Evolutionary conservation across 2,329 filamentous ascomycete species (phyloP).

Genomic region (Keithomyces neogunnii): DNA sequence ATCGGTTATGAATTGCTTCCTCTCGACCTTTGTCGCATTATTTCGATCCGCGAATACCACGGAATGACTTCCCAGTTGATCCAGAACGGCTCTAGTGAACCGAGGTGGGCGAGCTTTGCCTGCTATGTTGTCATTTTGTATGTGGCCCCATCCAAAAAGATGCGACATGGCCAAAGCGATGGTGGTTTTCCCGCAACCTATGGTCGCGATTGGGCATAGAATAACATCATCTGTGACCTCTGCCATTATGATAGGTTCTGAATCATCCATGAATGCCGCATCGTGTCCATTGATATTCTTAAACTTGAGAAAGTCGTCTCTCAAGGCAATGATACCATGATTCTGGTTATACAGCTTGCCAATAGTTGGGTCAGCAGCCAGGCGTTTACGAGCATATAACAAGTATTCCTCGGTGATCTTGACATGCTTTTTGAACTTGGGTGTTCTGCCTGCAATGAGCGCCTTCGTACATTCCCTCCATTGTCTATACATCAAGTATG

Average conservation of each 20-base stretch:
- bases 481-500: constrained; percentile 96
- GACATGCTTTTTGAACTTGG: constrained; percentile 77
- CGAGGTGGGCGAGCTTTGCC: constrained; percentile 67
- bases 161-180: constrained; percentile 72
- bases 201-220: constrained; percentile 83
- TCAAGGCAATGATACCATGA: constrained; percentile 87
- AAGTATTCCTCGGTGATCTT: constrained; percentile 90
- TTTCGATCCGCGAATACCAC: constrained; percentile 90
- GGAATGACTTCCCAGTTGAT: constrained; percentile 52
- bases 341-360: constrained; percentile 71
- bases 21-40: constrained; percentile 82
- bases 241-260: constrained; percentile 33
- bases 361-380: constrained; percentile 60
- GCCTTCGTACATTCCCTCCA: constrained; percentile 97
- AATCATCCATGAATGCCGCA: constrained; percentile 67
- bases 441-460: constrained; percentile 65
- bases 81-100: constrained; percentile 65
- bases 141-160: constrained; percentile 83
- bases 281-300: constrained; percentile 83
- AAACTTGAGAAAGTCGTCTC: constrained; percentile 77
- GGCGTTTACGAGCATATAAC: constrained; percentile 64
- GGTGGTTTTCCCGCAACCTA: constrained; percentile 96
- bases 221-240: constrained; percentile 62
- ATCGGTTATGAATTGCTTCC: constrained; percentile 79
- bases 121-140: constrained; percentile 94